These are phyloP conservation scores for Pseudoscleropodium purum DNA, from an alignment of 225 moss, liverwort and hornwort genomes.

Conservation along the genomic window DNA sequence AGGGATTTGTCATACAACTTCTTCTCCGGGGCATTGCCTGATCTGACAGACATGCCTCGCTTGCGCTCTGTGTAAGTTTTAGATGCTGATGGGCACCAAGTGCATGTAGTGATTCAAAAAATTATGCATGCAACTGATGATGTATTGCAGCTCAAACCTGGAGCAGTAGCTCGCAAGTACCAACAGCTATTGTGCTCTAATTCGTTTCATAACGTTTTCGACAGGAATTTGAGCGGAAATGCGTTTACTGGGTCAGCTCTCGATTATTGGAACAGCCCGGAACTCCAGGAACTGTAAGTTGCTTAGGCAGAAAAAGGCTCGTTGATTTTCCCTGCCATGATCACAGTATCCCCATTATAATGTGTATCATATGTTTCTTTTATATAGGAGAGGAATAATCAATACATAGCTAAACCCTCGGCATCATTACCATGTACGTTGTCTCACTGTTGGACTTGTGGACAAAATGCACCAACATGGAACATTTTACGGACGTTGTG, in stretches of 20 bases:
- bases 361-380: too few relatives aligned
- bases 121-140: not conserved
- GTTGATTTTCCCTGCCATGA: not conserved
- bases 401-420: not conserved
- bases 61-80: not conserved
- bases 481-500: too few relatives aligned
- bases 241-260: not conserved
- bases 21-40: not conserved
- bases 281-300: conserved; percentile 8
- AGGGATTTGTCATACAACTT: conserved; percentile 3
- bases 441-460: not conserved
- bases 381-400: not conserved
- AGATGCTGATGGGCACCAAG: not conserved
- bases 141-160: not conserved
- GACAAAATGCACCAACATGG: not conserved
- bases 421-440: too few relatives aligned
- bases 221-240: conserved; percentile 17
- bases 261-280: not conserved
- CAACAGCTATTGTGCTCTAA: not conserved
- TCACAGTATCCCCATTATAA: not conserved
- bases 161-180: not conserved
- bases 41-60: not conserved
- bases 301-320: not conserved
- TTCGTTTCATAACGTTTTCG: not conserved
- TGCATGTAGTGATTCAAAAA: not conserved